Evolutionary conservation across 164 flowering plant genomes (phyloP).

Genomic region (Macadamia integrifolia): DNA sequence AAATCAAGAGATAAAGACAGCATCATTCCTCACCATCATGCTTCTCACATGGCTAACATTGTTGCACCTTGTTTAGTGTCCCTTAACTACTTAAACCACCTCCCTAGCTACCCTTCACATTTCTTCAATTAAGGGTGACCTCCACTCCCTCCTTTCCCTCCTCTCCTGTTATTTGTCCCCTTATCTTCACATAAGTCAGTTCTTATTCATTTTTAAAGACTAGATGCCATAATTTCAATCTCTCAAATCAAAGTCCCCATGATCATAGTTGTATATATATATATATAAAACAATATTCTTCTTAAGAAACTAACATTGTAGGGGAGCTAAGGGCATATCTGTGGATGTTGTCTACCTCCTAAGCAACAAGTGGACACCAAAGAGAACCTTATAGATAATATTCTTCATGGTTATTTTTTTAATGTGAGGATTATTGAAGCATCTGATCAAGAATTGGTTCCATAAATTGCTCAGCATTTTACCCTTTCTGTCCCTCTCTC

Average conservation of each 20-base stretch:
- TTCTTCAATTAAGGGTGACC: slow-evolving; percentile 6
- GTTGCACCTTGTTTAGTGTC: slow-evolving; percentile 12
- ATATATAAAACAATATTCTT: too few species aligned
- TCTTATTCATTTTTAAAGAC: neutral
- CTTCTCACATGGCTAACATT: slow-evolving; percentile 40
- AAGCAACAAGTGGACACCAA: slow-evolving; percentile 16
- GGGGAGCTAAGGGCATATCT: slow-evolving; percentile 9
- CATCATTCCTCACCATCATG: slow-evolving; percentile 44
- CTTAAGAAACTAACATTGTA: neutral
- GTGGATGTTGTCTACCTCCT: slow-evolving; percentile 19
- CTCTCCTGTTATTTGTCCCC: slow-evolving; percentile 9
- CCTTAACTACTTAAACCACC: slow-evolving; percentile 5
- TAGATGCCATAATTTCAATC: slow-evolving; percentile 3
- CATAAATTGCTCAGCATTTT: slow-evolving; percentile 5
- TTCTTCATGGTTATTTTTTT: slow-evolving; percentile 13
- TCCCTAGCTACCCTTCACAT: too few species aligned
- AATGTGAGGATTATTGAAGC: slow-evolving; percentile 14
- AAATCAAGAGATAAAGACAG: slow-evolving; percentile 13
- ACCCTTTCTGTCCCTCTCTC: neutral
- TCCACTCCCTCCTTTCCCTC: too few species aligned
- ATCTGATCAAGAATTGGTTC: slow-evolving; percentile 20
- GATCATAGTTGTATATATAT: slow-evolving; percentile 9
- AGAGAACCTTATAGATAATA: slow-evolving; percentile 12
- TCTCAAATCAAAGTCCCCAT: slow-evolving; percentile 14
- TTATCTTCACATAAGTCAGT: slow-evolving; percentile 12